Percentiles rank a stretch among this genome's conserved stretches.
These are phyloP conservation scores for Isabelozyma rhagii DNA, from an alignment of 805 yeast species.

Conservation along the genomic window DNA sequence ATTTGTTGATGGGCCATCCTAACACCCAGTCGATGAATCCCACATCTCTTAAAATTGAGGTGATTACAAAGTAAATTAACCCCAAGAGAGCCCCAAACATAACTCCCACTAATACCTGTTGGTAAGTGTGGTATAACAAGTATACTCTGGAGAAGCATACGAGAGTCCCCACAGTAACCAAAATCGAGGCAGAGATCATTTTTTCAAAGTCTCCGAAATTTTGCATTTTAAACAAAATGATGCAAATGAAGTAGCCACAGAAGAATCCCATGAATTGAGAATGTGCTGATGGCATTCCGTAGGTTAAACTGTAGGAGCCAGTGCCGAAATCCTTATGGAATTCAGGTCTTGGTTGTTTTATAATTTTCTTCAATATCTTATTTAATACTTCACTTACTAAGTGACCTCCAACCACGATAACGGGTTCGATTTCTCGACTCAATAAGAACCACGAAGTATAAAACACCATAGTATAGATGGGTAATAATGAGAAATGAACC, in stretches of 20 bases:
- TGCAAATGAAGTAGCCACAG: slow-evolving; percentile 53
- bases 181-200: slow-evolving; percentile 19
- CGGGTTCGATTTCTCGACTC: slow-evolving; percentile 82
- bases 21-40: slow-evolving; percentile 70
- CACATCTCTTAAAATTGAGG: slow-evolving; percentile 55
- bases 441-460: slow-evolving; percentile 81
- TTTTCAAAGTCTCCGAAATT: slow-evolving; percentile 24
- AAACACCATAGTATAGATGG: slow-evolving; percentile 73
- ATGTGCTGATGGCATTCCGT: slow-evolving; percentile 98
- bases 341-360: slow-evolving; percentile 76
- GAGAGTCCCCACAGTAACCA: slow-evolving; percentile 26
- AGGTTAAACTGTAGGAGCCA: slow-evolving; percentile 52
- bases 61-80: slow-evolving; percentile 49
- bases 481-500: slow-evolving; percentile 76
- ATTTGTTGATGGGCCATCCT: slow-evolving; percentile 50
- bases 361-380: slow-evolving; percentile 57
- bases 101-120: slow-evolving; percentile 75
- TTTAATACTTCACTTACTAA: slow-evolving; percentile 72
- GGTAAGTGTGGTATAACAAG: slow-evolving; percentile 68
- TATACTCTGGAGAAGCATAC: slow-evolving; percentile 74
- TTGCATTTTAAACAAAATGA: slow-evolving; percentile 39
- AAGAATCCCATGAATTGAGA: slow-evolving; percentile 93
- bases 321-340: slow-evolving; percentile 43
- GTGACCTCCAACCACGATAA: slow-evolving; percentile 82
- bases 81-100: slow-evolving; percentile 63